These are phyloP conservation scores for Solanum corneliomulleri DNA, from an alignment of 257 asterid species.

Conservation along the genomic window DNA sequence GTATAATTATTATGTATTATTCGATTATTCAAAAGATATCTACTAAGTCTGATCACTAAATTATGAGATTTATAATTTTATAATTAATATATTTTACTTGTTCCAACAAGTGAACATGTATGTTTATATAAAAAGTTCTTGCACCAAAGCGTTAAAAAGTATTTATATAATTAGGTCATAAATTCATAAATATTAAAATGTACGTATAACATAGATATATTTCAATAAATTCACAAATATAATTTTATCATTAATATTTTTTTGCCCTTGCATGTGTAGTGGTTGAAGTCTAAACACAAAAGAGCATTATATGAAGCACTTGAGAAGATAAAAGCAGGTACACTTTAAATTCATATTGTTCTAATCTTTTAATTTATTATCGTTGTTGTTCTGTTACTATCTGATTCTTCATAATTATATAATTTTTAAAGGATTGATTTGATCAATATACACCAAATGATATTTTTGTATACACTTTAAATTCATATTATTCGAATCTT, in stretches of 20 bases:
- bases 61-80: not conserved
- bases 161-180: not conserved
- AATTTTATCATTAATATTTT: not conserved
- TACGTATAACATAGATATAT: not conserved
- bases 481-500: not conserved
- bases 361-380: not conserved
- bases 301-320: slow-evolving; percentile 69
- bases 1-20: not conserved
- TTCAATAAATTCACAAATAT: not conserved
- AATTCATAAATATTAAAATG: not conserved
- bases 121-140: not conserved
- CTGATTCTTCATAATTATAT: not conserved
- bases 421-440: not conserved
- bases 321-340: slow-evolving; percentile 83
- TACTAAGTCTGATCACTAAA: not conserved
- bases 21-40: not conserved
- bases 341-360: too few species aligned
- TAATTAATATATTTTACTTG: not conserved
- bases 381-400: not conserved
- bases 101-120: not conserved
- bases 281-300: slow-evolving; percentile 59
- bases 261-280: slow-evolving; percentile 40
- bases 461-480: not conserved
- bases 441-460: accelerated
- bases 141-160: not conserved